Percentiles rank a stretch among this genome's conserved stretches.
Evolutionary conservation across 1,284 basidiomycete species (phyloP).

Genomic region (Rhodotorula sp.): DNA sequence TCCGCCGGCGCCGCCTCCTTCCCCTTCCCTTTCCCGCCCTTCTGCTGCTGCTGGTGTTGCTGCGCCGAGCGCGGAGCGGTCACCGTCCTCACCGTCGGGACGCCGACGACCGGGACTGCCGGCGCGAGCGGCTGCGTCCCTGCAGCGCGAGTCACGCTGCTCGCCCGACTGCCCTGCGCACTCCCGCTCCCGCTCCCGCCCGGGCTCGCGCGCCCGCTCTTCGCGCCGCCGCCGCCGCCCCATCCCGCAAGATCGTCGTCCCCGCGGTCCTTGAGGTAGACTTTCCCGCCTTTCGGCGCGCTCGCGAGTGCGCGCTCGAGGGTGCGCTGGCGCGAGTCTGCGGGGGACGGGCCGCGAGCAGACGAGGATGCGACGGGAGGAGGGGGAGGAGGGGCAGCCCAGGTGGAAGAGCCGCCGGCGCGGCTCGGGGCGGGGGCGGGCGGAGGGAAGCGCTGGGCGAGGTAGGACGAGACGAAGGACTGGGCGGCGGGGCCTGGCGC

Average conservation of each 20-base stretch:
- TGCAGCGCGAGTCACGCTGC: not conserved
- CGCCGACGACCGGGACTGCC: not conserved
- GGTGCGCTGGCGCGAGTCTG: not conserved
- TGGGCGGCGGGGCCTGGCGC: slow-evolving; percentile 47
- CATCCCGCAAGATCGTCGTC: slow-evolving; percentile 3
- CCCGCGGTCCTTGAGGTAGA: slow-evolving; percentile 14
- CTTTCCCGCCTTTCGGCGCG: slow-evolving; percentile 6
- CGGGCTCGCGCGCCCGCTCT: not conserved
- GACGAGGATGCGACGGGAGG: not conserved
- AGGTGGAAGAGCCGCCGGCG: slow-evolving; percentile 6
- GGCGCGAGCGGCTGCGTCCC: not conserved
- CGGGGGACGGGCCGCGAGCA: not conserved
- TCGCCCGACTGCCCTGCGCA: not conserved
- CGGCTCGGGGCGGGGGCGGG: not conserved
- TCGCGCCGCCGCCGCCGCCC: not conserved
- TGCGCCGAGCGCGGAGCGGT: not conserved
- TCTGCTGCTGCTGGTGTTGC: not conserved
- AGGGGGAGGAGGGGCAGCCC: not conserved
- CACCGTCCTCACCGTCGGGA: not conserved
- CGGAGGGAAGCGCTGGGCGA: slow-evolving; percentile 35
- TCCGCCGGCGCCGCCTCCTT: slow-evolving; percentile 29
- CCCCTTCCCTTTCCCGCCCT: slow-evolving; percentile 20
- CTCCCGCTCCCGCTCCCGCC: not conserved
- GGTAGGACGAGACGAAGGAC: slow-evolving; percentile 48
- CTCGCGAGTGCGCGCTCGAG: slow-evolving; percentile 4